A percentile compares a stretch with the other conserved stretches of the same genome.
Conservation (phyloP, 2,329 filamentous ascomycete genomes). For the Camillea tinctor region DNA sequence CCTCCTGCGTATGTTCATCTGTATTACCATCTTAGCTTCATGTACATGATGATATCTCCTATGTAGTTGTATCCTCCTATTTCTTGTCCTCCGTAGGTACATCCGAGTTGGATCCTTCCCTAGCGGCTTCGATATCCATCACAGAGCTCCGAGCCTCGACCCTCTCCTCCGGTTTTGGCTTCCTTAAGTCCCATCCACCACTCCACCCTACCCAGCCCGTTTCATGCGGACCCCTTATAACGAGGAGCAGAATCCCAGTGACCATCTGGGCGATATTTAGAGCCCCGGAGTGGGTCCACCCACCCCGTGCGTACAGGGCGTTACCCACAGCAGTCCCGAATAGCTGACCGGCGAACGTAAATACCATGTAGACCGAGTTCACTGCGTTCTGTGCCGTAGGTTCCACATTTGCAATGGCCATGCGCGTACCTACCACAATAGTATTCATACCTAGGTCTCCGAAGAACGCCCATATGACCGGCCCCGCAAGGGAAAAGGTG, state of each 20-base stretch:
- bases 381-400: constrained; percentile 36
- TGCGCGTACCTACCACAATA: constrained; percentile 31
- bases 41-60: background rate
- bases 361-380: constrained; percentile 37
- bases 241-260: constrained; percentile 23
- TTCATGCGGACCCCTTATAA: constrained; percentile 30
- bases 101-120: background rate
- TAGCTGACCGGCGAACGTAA: constrained; percentile 33
- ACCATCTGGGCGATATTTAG: constrained; percentile 31
- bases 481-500: constrained; percentile 33
- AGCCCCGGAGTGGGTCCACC: constrained; percentile 32
- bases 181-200: constrained; percentile 30
- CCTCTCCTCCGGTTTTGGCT: constrained; percentile 12
- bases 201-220: constrained; percentile 33
- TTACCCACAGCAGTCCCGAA: constrained; percentile 35
- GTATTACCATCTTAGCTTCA: background rate
- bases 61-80: background rate
- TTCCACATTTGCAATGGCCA: constrained; percentile 31
- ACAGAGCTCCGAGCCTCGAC: background rate
- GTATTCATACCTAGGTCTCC: constrained; percentile 35
- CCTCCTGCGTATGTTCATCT: background rate
- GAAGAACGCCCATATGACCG: constrained; percentile 33
- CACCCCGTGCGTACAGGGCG: constrained; percentile 30
- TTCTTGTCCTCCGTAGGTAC: constrained; percentile 8
- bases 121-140: constrained; percentile 13